Conservation (phyloP, 148 eudicot species). For the Arctostaphylos glauca region DNA sequence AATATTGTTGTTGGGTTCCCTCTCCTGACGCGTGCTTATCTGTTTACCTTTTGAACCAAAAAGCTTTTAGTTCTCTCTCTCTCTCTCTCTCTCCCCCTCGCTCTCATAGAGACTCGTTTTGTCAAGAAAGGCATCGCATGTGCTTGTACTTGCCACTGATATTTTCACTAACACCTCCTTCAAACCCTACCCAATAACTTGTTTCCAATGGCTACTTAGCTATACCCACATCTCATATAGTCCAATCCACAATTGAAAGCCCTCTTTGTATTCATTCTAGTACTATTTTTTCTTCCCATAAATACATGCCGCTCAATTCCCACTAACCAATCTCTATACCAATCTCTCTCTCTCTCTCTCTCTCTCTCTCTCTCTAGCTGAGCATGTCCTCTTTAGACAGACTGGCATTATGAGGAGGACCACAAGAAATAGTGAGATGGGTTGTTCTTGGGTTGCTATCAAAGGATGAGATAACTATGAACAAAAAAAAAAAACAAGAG, state of each 20-base stretch:
- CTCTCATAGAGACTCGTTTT: background rate
- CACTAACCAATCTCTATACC: conserved; percentile 9
- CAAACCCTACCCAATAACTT: conserved; percentile 24
- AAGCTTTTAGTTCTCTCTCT: background rate
- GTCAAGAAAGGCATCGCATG: background rate
- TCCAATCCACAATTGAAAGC: conserved; percentile 16
- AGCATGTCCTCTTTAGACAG: background rate
- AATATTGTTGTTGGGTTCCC: background rate
- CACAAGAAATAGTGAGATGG: conserved; percentile 17
- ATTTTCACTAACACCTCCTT: conserved; percentile 5
- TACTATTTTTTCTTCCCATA: conserved; percentile 11
- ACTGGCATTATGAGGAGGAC: conserved; percentile 15
- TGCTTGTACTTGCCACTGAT: conserved; percentile 27
- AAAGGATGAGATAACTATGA: conserved; percentile 18
- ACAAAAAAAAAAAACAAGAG: background rate
- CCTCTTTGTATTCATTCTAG: background rate
- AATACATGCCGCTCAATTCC: conserved; percentile 22
- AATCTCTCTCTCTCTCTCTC: conserved; percentile 20
- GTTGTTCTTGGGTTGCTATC: conserved; percentile 13
- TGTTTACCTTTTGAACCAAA: background rate
- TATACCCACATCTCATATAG: conserved; percentile 14
- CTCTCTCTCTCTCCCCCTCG: background rate
- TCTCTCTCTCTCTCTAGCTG: background rate
- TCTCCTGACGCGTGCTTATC: conserved; percentile 21
- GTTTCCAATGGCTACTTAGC: conserved; percentile 5